Percentiles rank a stretch among this genome's conserved stretches.
Evolutionary conservation across 257 asterid genomes (phyloP).

Genomic region (Dorcoceras hygrometricum): DNA sequence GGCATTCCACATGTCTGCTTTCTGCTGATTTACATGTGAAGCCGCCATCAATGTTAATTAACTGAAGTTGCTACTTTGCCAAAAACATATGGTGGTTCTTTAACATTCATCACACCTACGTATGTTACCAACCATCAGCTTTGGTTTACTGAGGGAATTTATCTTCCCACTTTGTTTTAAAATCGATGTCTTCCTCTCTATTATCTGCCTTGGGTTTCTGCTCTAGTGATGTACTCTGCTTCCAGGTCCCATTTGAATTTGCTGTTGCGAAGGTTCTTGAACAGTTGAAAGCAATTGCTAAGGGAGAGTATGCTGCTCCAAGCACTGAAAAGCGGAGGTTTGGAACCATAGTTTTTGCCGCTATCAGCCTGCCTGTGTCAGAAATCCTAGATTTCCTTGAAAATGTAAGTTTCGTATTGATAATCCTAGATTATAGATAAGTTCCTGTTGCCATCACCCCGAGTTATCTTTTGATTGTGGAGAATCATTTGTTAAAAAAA

Average conservation of each 20-base stretch:
- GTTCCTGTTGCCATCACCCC: background rate
- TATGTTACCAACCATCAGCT: background rate
- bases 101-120: constrained; percentile 8
- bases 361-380: constrained; percentile 67
- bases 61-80: constrained; percentile 12
- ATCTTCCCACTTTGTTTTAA: background rate
- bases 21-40: background rate
- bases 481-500: no score
- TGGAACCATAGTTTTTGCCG: constrained; percentile 73
- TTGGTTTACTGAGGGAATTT: background rate
- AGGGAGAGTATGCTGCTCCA: constrained; percentile 74
- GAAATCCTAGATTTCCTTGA: constrained; percentile 54
- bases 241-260: constrained; percentile 74
- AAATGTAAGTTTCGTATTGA: constrained; percentile 47
- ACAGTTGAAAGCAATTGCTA: constrained; percentile 69
- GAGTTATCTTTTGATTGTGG: no score
- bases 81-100: constrained; percentile 10
- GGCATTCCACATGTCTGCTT: constrained; percentile 2
- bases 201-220: background rate
- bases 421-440: no score
- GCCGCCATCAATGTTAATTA: background rate
- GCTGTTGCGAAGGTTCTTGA: constrained; percentile 58
- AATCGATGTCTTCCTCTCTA: background rate
- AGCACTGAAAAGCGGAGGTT: constrained; percentile 56
- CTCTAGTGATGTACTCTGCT: constrained; percentile 2